A percentile compares a stretch with the other conserved stretches of the same genome.
Evolutionary conservation across 306 rosid species (phyloP).

Genomic region (Carpinus fangiana): DNA sequence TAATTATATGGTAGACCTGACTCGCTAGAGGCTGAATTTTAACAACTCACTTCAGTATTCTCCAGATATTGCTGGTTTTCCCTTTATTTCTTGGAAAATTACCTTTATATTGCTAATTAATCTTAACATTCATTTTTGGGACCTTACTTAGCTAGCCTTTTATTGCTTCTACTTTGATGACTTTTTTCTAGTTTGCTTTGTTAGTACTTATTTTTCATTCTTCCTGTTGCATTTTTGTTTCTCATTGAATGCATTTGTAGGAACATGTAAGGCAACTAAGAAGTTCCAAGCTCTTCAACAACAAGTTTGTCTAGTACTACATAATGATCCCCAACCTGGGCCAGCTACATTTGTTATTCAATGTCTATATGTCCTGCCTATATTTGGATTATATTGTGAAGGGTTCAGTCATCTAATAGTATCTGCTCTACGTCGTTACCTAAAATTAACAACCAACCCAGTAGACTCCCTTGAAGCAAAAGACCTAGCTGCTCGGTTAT

Average conservation of each 20-base stretch:
- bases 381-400: conserved; percentile 58
- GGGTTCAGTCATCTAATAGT: conserved; percentile 89
- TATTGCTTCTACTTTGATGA: not conserved
- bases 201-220: conserved; percentile 16
- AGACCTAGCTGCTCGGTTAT: conserved; percentile 66
- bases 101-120: conserved; percentile 9
- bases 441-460: conserved; percentile 42
- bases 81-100: not conserved
- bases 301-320: conserved; percentile 70
- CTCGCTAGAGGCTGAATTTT: not conserved
- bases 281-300: conserved; percentile 92
- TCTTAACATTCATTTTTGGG: conserved; percentile 18
- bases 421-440: conserved; percentile 69
- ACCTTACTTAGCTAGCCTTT: not conserved
- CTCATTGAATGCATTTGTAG: conserved; percentile 48
- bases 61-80: not conserved
- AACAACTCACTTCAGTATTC: not conserved
- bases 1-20: not conserved
- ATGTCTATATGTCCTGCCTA: conserved; percentile 75
- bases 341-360: conserved; percentile 78
- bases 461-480: conserved; percentile 52
- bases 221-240: conserved; percentile 35
- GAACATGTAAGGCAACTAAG: conserved; percentile 80
- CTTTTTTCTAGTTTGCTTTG: conserved; percentile 4
- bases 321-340: conserved; percentile 80